Conservation (phyloP, 805 yeast genomes). For the Candida caryicola region DNA sequence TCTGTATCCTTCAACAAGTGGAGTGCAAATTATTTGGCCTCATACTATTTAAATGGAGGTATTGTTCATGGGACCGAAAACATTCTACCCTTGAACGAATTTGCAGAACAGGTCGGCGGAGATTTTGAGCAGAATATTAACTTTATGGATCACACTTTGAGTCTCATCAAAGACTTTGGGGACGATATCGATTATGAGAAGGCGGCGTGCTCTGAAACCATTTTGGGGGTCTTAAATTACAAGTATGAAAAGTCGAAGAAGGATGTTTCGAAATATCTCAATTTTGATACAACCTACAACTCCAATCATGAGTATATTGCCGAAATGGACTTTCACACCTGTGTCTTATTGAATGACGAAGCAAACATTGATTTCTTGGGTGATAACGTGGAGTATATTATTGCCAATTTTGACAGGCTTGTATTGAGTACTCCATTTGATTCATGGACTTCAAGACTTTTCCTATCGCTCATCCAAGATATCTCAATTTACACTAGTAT, state of each 20-base stretch:
- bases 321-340: constrained; percentile 34
- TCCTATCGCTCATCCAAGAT: constrained; percentile 33
- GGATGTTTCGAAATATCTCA: constrained; percentile 19
- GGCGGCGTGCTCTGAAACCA: constrained; percentile 33
- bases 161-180: constrained; percentile 18
- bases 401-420: constrained; percentile 10
- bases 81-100: constrained; percentile 5
- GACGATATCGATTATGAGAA: constrained; percentile 15
- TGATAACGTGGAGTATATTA: constrained; percentile 11
- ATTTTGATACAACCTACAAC: constrained; percentile 17
- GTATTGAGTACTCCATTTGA: constrained; percentile 15
- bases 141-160: constrained; percentile 25
- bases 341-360: constrained; percentile 27
- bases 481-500: constrained; percentile 25
- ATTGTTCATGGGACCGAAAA: constrained; percentile 5
- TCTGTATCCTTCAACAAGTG: constrained; percentile 19
- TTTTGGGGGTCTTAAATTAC: constrained; percentile 39
- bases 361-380: constrained; percentile 15
- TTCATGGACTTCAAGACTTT: constrained; percentile 28
- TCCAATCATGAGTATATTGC: constrained; percentile 18
- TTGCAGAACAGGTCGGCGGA: constrained; percentile 8
- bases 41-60: constrained; percentile 21
- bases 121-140: constrained; percentile 17
- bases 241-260: constrained; percentile 17
- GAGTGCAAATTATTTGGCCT: constrained; percentile 22